phyloP scores from a whole-genome alignment of 768 basidiomycete species.

The Kondoa subrosea region DNA sequence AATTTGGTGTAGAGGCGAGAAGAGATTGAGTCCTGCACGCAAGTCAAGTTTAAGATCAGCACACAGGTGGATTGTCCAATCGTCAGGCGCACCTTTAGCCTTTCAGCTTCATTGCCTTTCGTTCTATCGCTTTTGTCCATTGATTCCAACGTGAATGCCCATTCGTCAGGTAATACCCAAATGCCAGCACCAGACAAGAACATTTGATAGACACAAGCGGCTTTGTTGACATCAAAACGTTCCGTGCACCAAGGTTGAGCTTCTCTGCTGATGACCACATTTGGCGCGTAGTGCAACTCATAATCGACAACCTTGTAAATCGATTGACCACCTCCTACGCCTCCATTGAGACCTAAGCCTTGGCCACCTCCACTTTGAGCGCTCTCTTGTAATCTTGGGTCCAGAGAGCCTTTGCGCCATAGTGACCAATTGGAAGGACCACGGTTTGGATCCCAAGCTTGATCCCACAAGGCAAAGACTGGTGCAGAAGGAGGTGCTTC shows the following conservation, averaged over 20 bases:
- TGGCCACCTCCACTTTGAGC: conserved; percentile 19
- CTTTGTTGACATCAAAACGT: conserved; percentile 26
- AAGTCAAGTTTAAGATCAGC: background rate
- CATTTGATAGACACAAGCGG: conserved; percentile 29
- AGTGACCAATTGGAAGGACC: conserved; percentile 27
- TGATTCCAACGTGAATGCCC: conserved; percentile 26
- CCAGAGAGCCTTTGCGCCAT: conserved; percentile 22
- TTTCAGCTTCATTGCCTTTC: conserved; percentile 25
- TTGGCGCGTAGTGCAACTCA: conserved; percentile 26
- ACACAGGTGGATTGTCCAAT: background rate
- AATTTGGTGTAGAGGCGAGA: conserved; percentile 29
- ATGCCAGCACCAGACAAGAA: conserved; percentile 27
- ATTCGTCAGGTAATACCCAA: conserved; percentile 28
- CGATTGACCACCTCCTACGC: conserved; percentile 3
- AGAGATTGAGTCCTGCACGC: conserved; percentile 23
- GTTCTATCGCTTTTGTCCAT: conserved; percentile 18
- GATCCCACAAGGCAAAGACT: conserved; percentile 24
- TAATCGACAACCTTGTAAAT: conserved; percentile 27
- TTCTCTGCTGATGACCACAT: conserved; percentile 23
- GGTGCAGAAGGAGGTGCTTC: conserved; percentile 9
- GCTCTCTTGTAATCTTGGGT: conserved; percentile 18
- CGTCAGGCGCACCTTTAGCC: conserved; percentile 22
- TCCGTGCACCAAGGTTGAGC: conserved; percentile 30
- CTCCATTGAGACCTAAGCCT: conserved; percentile 19
- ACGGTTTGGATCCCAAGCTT: conserved; percentile 25